phyloP scores from a whole-genome alignment of 495 filamentous ascomycete genomes.

The Penicillium fimorum region DNA sequence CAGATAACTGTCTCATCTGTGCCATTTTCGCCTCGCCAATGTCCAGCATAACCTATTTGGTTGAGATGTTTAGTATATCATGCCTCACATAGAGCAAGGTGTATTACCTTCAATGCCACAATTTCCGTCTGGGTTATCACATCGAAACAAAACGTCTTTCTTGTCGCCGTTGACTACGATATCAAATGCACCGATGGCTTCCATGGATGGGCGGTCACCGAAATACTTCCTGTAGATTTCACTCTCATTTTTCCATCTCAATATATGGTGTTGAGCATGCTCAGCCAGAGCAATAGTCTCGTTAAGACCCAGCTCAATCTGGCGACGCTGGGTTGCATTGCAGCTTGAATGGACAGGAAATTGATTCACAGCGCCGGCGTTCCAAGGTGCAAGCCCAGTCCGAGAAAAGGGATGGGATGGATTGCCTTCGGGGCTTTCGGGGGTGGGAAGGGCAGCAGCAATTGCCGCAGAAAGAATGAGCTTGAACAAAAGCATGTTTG shows the following conservation, averaged over 20 bases:
- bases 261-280: constrained; percentile 48
- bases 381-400: constrained; percentile 16
- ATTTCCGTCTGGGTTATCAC: constrained; percentile 59
- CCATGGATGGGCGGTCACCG: constrained; percentile 46
- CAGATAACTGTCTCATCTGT: constrained; percentile 63
- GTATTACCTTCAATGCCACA: constrained; percentile 45
- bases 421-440: neutral
- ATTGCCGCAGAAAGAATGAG: constrained; percentile 6
- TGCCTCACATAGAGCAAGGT: neutral
- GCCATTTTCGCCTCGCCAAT: constrained; percentile 58
- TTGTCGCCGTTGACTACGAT: constrained; percentile 48
- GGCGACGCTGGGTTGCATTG: constrained; percentile 50
- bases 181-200: constrained; percentile 53
- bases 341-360: constrained; percentile 56
- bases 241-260: constrained; percentile 50
- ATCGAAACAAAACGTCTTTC: constrained; percentile 50
- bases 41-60: constrained; percentile 51
- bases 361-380: constrained; percentile 21
- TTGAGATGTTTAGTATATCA: constrained; percentile 1
- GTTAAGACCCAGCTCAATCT: constrained; percentile 46
- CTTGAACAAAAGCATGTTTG: constrained; percentile 4
- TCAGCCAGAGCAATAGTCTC: constrained; percentile 49
- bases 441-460: constrained; percentile 14
- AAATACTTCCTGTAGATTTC: constrained; percentile 58
- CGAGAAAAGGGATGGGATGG: constrained; percentile 13